Conservation (phyloP, 192 early-diverging fungal species). For the Kickxella alabastrina region DNA sequence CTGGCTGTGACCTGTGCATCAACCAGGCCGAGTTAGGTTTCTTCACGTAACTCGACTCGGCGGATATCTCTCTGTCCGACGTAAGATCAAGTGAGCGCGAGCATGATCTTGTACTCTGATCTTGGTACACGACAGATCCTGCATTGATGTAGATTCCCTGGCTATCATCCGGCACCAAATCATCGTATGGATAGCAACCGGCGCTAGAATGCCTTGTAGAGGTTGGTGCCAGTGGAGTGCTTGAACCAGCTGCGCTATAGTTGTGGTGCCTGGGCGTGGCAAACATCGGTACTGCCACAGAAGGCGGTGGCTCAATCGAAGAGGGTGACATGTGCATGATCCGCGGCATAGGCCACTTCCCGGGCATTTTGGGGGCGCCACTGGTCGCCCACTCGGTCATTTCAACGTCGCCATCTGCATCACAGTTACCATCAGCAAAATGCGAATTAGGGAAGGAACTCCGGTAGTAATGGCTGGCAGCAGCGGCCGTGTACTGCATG, state of each 20-base stretch:
- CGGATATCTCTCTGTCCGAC: slow-evolving; percentile 1
- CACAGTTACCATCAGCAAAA: background rate
- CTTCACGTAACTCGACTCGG: background rate
- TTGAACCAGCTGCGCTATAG: too few relatives aligned
- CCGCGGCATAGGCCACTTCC: background rate
- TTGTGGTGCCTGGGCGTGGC: too few relatives aligned
- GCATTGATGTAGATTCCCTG: background rate
- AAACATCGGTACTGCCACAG: slow-evolving; percentile 12
- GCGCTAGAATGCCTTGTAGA: background rate
- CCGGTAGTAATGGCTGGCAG: background rate
- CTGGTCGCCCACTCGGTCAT: slow-evolving; percentile 4
- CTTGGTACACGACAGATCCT: slow-evolving; percentile 17
- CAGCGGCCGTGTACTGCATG: background rate
- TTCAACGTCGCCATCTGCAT: slow-evolving; percentile 9
- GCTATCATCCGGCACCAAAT: background rate
- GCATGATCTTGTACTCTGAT: slow-evolving; percentile 12
- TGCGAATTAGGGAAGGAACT: background rate
- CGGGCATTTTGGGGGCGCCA: background rate
- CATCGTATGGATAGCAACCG: background rate
- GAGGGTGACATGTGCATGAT: slow-evolving; percentile 3
- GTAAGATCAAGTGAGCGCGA: slow-evolving; percentile 21
- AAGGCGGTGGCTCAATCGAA: slow-evolving; percentile 13
- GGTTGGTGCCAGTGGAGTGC: too few relatives aligned
- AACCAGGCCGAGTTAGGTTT: slow-evolving; percentile 13
- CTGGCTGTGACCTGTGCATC: slow-evolving; percentile 29